phyloP scores from a whole-genome alignment of 768 basidiomycete genomes.

The Mrakia gelida region DNA sequence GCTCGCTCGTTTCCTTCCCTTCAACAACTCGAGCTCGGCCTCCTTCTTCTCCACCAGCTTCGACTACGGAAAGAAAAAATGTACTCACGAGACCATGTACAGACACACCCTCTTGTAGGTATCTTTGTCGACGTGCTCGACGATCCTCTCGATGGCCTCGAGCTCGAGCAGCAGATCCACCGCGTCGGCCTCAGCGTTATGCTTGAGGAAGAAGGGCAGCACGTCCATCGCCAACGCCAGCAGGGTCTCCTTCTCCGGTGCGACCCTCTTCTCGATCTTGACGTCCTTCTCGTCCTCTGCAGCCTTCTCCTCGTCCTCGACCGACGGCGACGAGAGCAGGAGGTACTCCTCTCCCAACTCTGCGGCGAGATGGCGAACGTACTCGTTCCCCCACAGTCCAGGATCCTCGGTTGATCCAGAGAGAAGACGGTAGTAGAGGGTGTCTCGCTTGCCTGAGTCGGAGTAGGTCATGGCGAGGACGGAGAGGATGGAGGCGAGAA shows the following conservation, averaged over 20 bases:
- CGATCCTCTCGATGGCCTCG: slow-evolving; percentile 77
- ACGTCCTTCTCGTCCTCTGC: slow-evolving; percentile 10
- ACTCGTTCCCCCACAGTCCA: slow-evolving; percentile 98
- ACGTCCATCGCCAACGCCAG: slow-evolving; percentile 73
- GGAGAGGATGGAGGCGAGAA: slow-evolving; percentile 94
- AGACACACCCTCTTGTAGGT: slow-evolving; percentile 84
- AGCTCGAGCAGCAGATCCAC: slow-evolving; percentile 92
- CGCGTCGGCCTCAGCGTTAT: slow-evolving; percentile 97
- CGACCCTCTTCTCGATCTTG: slow-evolving; percentile 33
- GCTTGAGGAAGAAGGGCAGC: slow-evolving; percentile 78
- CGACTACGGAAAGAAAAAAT: background rate
- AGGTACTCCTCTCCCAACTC: slow-evolving; percentile 92
- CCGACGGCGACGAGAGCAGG: slow-evolving; percentile 28
- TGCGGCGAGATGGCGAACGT: slow-evolving; percentile 91
- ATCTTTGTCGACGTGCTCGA: slow-evolving; percentile 74
- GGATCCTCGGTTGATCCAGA: slow-evolving; percentile 67
- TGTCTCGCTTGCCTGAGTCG: slow-evolving; percentile 93
- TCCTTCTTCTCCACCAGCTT: background rate
- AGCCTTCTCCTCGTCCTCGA: slow-evolving; percentile 51
- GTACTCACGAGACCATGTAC: slow-evolving; percentile 84
- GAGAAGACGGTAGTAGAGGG: slow-evolving; percentile 84
- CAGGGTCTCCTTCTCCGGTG: slow-evolving; percentile 56
- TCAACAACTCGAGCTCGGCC: too few species aligned
- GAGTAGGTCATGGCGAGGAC: slow-evolving; percentile 99
- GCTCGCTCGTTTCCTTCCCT: background rate